Percentiles rank a stretch among this genome's conserved stretches.
These are phyloP conservation scores for Starmera pachycereana DNA, from an alignment of 805 yeast genomes.

Conservation along the genomic window DNA sequence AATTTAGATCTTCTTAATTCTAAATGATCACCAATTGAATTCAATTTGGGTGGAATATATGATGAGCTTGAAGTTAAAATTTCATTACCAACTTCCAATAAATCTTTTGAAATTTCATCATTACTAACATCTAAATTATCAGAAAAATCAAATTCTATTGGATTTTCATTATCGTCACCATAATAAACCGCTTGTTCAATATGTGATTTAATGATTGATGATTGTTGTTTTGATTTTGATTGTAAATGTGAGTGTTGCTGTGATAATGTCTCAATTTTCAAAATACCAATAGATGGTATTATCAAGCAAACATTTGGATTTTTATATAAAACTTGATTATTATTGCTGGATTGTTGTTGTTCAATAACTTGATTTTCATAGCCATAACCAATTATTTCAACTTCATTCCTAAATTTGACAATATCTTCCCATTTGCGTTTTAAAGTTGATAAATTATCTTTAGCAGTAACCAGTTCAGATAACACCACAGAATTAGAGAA, in stretches of 20 bases:
- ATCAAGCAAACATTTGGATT: conserved; percentile 39
- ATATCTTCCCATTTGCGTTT: conserved; percentile 74
- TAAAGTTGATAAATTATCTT: conserved; percentile 22
- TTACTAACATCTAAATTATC: conserved; percentile 33
- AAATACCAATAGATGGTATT: conserved; percentile 48
- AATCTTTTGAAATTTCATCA: conserved; percentile 39
- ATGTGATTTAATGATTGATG: conserved; percentile 49
- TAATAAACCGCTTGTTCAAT: conserved; percentile 80
- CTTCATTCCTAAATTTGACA: conserved; percentile 42
- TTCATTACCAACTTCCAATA: conserved; percentile 40
- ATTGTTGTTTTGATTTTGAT: conserved; percentile 11
- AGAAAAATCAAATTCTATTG: conserved; percentile 38
- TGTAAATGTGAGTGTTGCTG: conserved; percentile 8
- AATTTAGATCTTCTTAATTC: conserved; percentile 35
- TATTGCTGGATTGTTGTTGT: neutral
- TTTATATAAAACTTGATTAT: conserved; percentile 14
- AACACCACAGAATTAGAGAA: conserved; percentile 53
- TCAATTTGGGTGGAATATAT: conserved; percentile 43
- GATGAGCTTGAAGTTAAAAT: conserved; percentile 45
- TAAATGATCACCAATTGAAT: conserved; percentile 42
- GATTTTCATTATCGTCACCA: conserved; percentile 30
- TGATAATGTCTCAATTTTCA: conserved; percentile 42
- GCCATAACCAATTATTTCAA: conserved; percentile 51
- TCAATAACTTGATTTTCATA: conserved; percentile 27
- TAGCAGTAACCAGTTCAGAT: conserved; percentile 42